Evolutionary conservation across 1,284 basidiomycete genomes (phyloP), one percentile per base, ranked within the genome.

Genomic region (Ganoderma meredithae): DNA sequence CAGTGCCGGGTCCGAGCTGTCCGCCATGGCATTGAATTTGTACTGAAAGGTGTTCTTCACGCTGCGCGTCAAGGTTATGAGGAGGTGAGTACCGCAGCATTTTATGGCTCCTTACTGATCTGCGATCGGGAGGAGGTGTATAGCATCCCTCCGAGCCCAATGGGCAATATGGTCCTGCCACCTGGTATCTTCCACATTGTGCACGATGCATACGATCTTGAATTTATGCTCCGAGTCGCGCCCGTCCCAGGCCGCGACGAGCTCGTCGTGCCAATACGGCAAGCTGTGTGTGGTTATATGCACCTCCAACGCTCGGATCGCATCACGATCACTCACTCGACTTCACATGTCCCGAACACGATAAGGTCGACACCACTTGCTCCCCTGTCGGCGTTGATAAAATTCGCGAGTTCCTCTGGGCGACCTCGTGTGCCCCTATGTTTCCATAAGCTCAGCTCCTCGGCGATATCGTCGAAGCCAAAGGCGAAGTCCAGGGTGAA

Each of bases 181-280:
- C 2, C 36, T 47, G 9, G 60, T 65, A 55, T 82, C 80, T 53
- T 69, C 65, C 9, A 76, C 70, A 66, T 82, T 77, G 58, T 83
- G 81, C 1, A 81, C 80, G 9, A 80, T 77, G 70, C 81, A 82
- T 19, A 80, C 77, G n/a, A 82, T 69, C 65, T 78, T 74, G 70
- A 83, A 83, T 65, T 82, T 83, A 66, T 78, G 76, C 3, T 71
- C 74, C 0, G 66, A 67, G n/a, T 77, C 75, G 15, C 81, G 78
- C 13, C 74, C 65, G 64, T 81, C 79, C 81, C 81, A 83, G 1
- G 76, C 79, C 22, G 71, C 71, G 15, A 80, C 65, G 15, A 83
- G 75, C 1, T 74, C 75, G 39, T 76, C 67, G 8, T 73, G 73
- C 76, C 77, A 77, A 19, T 75, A 40, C 22, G 64, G 59, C 69